Percentiles rank a stretch among this genome's conserved stretches.
These are phyloP conservation scores for Fusarium liriodendri DNA, from an alignment of 2,329 filamentous ascomycete genomes.

Conservation along the genomic window DNA sequence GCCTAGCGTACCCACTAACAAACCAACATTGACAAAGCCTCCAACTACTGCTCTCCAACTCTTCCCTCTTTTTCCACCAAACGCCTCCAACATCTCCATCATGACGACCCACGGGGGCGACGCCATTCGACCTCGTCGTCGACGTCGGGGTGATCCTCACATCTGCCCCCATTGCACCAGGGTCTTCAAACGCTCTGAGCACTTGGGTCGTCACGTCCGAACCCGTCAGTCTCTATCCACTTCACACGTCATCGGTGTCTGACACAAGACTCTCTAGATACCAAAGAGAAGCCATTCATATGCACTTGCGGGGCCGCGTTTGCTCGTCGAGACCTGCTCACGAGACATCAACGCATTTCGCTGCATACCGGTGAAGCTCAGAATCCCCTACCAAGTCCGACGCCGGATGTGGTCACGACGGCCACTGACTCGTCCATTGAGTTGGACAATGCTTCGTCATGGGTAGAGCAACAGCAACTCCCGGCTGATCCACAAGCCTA, in stretches of 20 bases:
- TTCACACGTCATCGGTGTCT: background rate
- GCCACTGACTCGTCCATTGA: constrained; percentile 2
- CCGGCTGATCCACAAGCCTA: background rate
- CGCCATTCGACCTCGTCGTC: constrained; percentile 2
- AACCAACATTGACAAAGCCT: background rate
- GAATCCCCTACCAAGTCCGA: constrained; percentile 41
- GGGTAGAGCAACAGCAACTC: constrained; percentile 3
- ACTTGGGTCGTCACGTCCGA: constrained; percentile 58
- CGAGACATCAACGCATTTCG: constrained; percentile 55
- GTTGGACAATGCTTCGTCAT: constrained; percentile 6
- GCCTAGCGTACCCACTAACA: background rate
- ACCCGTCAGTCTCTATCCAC: constrained; percentile 52
- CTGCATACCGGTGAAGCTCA: constrained; percentile 46
- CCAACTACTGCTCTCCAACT: constrained; percentile 23
- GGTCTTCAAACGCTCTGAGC: constrained; percentile 59
- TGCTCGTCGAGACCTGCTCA: constrained; percentile 57
- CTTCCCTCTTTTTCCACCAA: background rate
- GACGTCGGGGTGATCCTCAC: constrained; percentile 34
- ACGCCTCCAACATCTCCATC: constrained; percentile 7
- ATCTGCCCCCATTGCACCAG: constrained; percentile 56
- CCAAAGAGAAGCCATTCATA: constrained; percentile 60
- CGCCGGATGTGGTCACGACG: constrained; percentile 13
- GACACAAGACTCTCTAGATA: constrained; percentile 48
- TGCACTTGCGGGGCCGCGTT: constrained; percentile 59
- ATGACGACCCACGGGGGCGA: constrained; percentile 6